phyloP scores from a whole-genome alignment of 23 red algal species.

The Gracilaria vermiculophylla region DNA sequence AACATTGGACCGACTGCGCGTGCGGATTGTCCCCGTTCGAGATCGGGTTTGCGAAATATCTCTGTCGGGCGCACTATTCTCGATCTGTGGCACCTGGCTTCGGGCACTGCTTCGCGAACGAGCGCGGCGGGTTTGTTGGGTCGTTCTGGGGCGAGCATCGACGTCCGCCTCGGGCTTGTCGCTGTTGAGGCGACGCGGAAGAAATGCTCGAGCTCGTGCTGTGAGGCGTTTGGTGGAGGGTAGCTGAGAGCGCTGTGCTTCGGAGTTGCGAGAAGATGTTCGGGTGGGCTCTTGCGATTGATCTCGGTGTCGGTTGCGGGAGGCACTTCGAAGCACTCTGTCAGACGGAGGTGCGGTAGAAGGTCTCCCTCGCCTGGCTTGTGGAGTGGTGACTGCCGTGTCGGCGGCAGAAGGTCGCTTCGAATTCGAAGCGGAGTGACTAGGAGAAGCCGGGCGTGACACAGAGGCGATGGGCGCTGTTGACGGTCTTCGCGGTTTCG shows the following conservation, averaged over 20 bases:
- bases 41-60: background rate
- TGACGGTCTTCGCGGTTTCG: background rate
- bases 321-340: constrained; percentile 17
- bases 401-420: background rate
- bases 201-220: background rate
- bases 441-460: background rate
- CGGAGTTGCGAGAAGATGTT: background rate
- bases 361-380: background rate
- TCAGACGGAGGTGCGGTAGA: constrained; percentile 17
- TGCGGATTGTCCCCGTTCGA: background rate
- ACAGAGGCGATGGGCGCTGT: background rate
- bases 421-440: background rate
- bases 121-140: background rate
- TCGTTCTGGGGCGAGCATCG: background rate
- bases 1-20: background rate
- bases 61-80: background rate
- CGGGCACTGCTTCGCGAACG: background rate
- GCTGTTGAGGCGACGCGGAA: background rate
- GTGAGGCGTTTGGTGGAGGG: background rate
- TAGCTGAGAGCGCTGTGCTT: background rate
- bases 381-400: background rate
- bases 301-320: background rate
- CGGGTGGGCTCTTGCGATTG: background rate
- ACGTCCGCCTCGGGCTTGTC: background rate
- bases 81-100: background rate